Conservation (phyloP, 805 yeast species). For the Candida chilensis region DNA sequence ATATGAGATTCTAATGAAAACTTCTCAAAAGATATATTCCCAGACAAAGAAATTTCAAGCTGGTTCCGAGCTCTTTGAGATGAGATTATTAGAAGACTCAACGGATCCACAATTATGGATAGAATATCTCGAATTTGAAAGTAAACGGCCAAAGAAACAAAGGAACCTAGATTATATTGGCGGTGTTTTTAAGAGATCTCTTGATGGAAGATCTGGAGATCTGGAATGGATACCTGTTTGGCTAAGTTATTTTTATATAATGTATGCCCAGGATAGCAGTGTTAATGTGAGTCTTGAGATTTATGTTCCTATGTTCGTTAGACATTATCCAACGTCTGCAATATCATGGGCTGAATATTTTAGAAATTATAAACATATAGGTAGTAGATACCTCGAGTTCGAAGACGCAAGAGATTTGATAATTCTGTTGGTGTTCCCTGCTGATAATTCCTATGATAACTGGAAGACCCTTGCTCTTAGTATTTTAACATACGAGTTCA, state of each 20-base stretch:
- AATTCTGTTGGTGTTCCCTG: no score
- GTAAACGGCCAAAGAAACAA: constrained; percentile 8
- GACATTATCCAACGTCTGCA: constrained; percentile 13
- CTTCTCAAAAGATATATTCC: constrained; percentile 20
- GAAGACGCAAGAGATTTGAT: no score
- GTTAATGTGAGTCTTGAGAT: constrained; percentile 3
- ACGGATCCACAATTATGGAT: constrained; percentile 15
- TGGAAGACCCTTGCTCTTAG: constrained; percentile 23
- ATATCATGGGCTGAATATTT: constrained; percentile 16
- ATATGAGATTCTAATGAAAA: constrained; percentile 25
- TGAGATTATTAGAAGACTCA: not conserved
- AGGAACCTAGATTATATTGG: constrained; percentile 4
- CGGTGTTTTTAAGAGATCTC: constrained; percentile 20
- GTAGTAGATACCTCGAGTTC: no score
- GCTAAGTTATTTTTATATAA: constrained; percentile 15
- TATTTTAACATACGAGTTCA: constrained; percentile 9
- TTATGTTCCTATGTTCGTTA: constrained; percentile 11
- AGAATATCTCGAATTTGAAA: constrained; percentile 18
- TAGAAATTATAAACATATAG: constrained; percentile 7
- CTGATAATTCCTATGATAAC: constrained; percentile 11
- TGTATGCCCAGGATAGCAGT: constrained; percentile 11
- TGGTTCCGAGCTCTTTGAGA: not conserved
- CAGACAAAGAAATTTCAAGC: constrained; percentile 15
- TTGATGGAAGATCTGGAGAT: constrained; percentile 3
- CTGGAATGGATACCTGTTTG: constrained; percentile 14